Evolutionary conservation across 1,139 yeast species (phyloP).

Genomic region (Pichia sp.): DNA sequence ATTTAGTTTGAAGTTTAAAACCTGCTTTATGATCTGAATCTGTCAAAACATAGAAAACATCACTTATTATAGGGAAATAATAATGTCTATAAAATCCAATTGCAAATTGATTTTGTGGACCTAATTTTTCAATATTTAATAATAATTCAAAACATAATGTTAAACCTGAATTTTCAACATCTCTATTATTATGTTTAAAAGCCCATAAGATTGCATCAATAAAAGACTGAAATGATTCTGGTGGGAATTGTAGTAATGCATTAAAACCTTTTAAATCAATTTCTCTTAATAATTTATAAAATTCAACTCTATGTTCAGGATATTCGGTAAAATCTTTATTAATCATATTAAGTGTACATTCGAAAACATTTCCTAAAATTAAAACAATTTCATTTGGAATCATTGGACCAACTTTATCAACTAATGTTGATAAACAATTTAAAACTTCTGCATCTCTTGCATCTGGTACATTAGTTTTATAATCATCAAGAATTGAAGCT

Average conservation of each 20-base stretch:
- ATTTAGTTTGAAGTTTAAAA: slow-evolving; percentile 78
- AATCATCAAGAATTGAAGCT: slow-evolving; percentile 84
- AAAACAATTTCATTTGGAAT: slow-evolving; percentile 88
- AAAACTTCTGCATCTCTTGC: slow-evolving; percentile 97
- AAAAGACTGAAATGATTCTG: slow-evolving; percentile 84
- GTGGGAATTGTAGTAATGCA: slow-evolving; percentile 82
- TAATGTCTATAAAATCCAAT: slow-evolving; percentile 84
- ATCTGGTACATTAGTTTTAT: slow-evolving; percentile 82
- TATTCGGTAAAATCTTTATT: slow-evolving; percentile 92
- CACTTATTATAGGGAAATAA: slow-evolving; percentile 84
- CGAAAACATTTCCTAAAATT: slow-evolving; percentile 86
- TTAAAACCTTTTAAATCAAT: slow-evolving; percentile 81
- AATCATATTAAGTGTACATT: slow-evolving; percentile 91
- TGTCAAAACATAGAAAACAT: slow-evolving; percentile 86
- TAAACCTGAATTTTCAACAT: slow-evolving; percentile 88
- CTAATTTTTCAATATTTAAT: slow-evolving; percentile 73
- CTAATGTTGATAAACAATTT: slow-evolving; percentile 89
- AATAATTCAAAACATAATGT: slow-evolving; percentile 75
- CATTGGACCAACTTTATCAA: slow-evolving; percentile 77
- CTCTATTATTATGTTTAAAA: slow-evolving; percentile 92
- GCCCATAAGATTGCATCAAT: slow-evolving; percentile 98
- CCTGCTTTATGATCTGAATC: slow-evolving; percentile 98
- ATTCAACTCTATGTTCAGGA: slow-evolving; percentile 97
- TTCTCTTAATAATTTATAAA: slow-evolving; percentile 81
- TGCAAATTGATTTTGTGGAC: slow-evolving; percentile 64